Evolutionary conservation across 2,329 filamentous ascomycete species (phyloP).

Genomic region (Penicillium sp.): DNA sequence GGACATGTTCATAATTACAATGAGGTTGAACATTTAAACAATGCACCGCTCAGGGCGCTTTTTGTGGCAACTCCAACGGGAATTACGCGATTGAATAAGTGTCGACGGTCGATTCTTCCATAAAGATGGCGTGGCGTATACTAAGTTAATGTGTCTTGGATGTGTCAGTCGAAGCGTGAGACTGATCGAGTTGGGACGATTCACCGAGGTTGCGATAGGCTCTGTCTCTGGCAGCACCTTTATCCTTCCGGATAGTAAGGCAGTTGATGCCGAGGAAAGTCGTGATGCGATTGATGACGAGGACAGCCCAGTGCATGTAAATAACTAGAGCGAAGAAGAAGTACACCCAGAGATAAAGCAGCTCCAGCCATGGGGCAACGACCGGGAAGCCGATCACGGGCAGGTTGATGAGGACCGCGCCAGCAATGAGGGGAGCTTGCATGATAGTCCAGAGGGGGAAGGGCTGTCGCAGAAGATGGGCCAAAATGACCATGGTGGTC

Average conservation of each 20-base stretch:
- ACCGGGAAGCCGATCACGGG: constrained; percentile 64
- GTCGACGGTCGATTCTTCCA: not conserved
- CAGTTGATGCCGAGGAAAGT: constrained; percentile 88
- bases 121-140: not conserved
- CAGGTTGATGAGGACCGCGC: constrained; percentile 72
- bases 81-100: not conserved
- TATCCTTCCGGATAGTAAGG: constrained; percentile 60
- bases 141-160: constrained; percentile 7
- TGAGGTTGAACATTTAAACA: not conserved
- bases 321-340: constrained; percentile 73
- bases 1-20: constrained; percentile 10
- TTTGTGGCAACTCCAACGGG: not conserved
- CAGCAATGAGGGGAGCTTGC: constrained; percentile 74
- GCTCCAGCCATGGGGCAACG: constrained; percentile 58
- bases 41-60: not conserved
- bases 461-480: constrained; percentile 82
- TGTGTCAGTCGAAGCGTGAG: constrained; percentile 3
- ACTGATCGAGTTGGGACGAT: constrained; percentile 8
- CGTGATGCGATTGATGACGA: constrained; percentile 87
- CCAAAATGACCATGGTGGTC: constrained; percentile 98
- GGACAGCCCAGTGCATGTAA: constrained; percentile 85
- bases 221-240: constrained; percentile 27
- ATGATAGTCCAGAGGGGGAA: constrained; percentile 97
- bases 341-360: constrained; percentile 75
- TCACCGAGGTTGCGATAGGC: constrained; percentile 32